Evolutionary conservation across 208 protist genomes (phyloP).

Genomic region (Trypanosoma boissoni): DNA sequence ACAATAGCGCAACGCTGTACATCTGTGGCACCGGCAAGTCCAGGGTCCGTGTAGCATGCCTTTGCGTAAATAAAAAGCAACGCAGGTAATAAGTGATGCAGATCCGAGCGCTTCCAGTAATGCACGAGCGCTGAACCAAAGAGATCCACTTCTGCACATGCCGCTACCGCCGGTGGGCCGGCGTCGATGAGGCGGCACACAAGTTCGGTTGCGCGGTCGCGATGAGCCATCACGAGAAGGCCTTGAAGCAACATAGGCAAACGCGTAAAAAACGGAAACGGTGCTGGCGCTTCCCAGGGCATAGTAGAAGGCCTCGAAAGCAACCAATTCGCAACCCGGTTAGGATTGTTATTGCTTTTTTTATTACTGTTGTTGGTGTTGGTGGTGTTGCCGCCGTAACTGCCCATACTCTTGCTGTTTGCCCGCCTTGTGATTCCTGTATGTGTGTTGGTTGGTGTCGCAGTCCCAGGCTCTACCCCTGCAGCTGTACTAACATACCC

Average conservation of each 20-base stretch:
- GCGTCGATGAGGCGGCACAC: slow-evolving; percentile 80
- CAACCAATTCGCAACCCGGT: too few species aligned
- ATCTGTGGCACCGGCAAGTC: slow-evolving; percentile 41
- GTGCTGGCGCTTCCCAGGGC: neutral
- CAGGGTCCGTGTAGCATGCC: slow-evolving; percentile 76
- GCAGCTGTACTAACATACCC: too few species aligned
- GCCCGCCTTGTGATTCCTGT: too few species aligned
- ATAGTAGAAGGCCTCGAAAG: too few species aligned
- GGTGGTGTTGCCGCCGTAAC: too few species aligned
- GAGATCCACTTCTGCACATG: slow-evolving; percentile 79
- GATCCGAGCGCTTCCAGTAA: slow-evolving; percentile 72
- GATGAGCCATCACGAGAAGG: slow-evolving; percentile 66
- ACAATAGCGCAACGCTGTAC: slow-evolving; percentile 52
- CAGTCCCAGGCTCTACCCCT: too few species aligned
- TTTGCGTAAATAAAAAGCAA: slow-evolving; percentile 85
- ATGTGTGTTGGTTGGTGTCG: too few species aligned
- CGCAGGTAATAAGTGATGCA: slow-evolving; percentile 75
- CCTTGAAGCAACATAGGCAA: slow-evolving; percentile 80
- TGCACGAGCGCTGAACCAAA: slow-evolving; percentile 69
- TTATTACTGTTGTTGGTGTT: too few species aligned
- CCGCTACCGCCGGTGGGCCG: slow-evolving; percentile 60
- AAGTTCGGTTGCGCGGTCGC: slow-evolving; percentile 72
- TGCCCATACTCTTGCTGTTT: too few species aligned
- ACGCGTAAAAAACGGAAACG: slow-evolving; percentile 65
- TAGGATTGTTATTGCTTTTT: too few species aligned